Evolutionary conservation across 495 filamentous ascomycete genomes (phyloP).

Genomic region (Bathelium albidoporum): DNA sequence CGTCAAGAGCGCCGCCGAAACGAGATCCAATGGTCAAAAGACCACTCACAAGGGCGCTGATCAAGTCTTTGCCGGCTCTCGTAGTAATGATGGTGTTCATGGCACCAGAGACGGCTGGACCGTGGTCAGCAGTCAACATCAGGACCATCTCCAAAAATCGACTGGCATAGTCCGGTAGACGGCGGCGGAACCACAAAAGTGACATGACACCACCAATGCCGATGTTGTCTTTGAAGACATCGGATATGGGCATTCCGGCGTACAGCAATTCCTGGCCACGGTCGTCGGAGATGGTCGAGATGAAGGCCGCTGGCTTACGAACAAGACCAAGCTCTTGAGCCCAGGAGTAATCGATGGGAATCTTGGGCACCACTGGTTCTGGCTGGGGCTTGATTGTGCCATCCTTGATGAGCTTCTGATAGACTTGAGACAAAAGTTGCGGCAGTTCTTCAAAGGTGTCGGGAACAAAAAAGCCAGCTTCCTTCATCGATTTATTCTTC

Average conservation of each 20-base stretch:
- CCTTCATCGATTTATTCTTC: conserved; percentile 95
- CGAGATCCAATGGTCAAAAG: conserved; percentile 96
- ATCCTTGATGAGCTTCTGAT: conserved; percentile 70
- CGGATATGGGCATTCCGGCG: conserved; percentile 97
- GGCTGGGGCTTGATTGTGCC: conserved; percentile 74
- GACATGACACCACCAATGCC: conserved; percentile 99
- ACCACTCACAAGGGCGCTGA: conserved; percentile 88
- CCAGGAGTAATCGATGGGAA: conserved; percentile 99
- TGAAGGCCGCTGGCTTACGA: conserved; percentile 98
- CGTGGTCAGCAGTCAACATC: conserved; percentile 99
- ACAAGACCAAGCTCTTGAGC: conserved; percentile 98
- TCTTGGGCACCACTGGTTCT: conserved; percentile 94
- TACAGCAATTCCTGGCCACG: conserved; percentile 98
- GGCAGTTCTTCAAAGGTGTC: conserved; percentile 97
- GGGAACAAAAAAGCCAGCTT: conserved; percentile 88
- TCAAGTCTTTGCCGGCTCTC: conserved; percentile 95
- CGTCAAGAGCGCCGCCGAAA: conserved; percentile 96
- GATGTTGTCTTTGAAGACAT: conserved; percentile 98
- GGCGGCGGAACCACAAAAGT: conserved; percentile 97
- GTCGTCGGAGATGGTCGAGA: conserved; percentile 98
- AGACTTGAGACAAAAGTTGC: conserved; percentile 59
- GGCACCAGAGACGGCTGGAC: conserved; percentile 94
- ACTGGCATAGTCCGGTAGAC: conserved; percentile 89
- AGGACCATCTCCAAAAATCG: conserved; percentile 99
- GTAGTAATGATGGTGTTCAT: conserved; percentile 99